Conservation (phyloP, 106 monocot genomes). For the Allium fistulosum region DNA sequence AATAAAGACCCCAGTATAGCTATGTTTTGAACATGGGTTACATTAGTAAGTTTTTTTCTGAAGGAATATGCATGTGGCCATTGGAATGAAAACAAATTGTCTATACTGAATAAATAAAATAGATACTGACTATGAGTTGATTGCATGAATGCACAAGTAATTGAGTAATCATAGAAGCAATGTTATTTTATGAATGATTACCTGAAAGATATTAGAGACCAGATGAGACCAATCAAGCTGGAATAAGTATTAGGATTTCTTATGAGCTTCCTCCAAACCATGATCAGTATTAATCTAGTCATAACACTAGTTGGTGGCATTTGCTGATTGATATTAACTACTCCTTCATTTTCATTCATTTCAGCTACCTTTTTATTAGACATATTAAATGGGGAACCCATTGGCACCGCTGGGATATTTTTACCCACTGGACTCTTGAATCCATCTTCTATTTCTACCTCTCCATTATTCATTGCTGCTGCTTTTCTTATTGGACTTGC, state of each 20-base stretch:
- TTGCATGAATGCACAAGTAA: not conserved
- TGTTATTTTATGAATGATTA: constrained; percentile 1
- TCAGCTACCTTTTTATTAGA: constrained; percentile 16
- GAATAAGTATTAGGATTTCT: constrained; percentile 90
- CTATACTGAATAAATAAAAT: not conserved
- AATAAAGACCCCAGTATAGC: not conserved
- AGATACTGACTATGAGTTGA: not conserved
- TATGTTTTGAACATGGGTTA: not conserved
- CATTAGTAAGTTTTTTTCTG: not conserved
- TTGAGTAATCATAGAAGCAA: too few relatives aligned
- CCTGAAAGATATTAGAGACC: constrained; percentile 88
- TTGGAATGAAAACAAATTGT: not conserved
- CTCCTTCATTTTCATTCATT: not conserved
- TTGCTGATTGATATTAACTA: constrained; percentile 20
- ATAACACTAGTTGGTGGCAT: constrained; percentile 84
- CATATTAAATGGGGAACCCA: constrained; percentile 24
- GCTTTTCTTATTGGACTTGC: constrained; percentile 31
- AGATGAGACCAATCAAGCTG: constrained; percentile 68
- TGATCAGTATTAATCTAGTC: constrained; percentile 78
- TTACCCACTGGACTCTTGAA: constrained; percentile 13
- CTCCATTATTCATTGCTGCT: not conserved
- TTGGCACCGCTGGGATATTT: constrained; percentile 8
- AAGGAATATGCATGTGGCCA: not conserved
- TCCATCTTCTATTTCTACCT: constrained; percentile 54
- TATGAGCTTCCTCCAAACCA: constrained; percentile 93